A percentile compares a stretch with the other conserved stretches of the same genome.
phyloP scores from a whole-genome alignment of 1,284 basidiomycete genomes.

The Moesziomyces sp. region DNA sequence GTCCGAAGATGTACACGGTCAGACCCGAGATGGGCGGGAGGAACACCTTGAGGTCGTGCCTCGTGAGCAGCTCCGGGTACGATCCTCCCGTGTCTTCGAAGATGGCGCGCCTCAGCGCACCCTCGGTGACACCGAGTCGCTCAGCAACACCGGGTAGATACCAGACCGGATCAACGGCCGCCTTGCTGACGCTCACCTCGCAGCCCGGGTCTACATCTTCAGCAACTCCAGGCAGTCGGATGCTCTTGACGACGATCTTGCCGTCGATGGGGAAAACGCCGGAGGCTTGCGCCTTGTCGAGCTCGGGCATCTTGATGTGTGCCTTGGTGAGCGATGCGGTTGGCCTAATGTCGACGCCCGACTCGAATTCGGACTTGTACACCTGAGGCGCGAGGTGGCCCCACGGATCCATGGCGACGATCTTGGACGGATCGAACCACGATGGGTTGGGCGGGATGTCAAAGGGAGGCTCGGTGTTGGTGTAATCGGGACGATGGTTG shows the following conservation, averaged over 20 bases:
- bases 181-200: slow-evolving; percentile 85
- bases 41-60: slow-evolving; percentile 94
- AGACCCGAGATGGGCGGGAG: slow-evolving; percentile 91
- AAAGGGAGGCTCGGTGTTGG: slow-evolving; percentile 88
- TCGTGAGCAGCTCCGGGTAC: slow-evolving; percentile 94
- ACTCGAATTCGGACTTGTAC: slow-evolving; percentile 72
- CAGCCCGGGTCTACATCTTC: slow-evolving; percentile 76
- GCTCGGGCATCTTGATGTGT: slow-evolving; percentile 87
- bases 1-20: slow-evolving; percentile 89
- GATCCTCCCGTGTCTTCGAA: slow-evolving; percentile 94
- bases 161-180: slow-evolving; percentile 78
- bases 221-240: slow-evolving; percentile 48
- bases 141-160: slow-evolving; percentile 81
- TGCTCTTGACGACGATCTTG: slow-evolving; percentile 72
- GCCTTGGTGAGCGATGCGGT: slow-evolving; percentile 79
- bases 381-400: slow-evolving; percentile 87
- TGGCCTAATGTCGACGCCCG: slow-evolving; percentile 62
- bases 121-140: slow-evolving; percentile 74
- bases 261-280: slow-evolving; percentile 84
- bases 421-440: slow-evolving; percentile 84
- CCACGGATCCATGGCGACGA: slow-evolving; percentile 94
- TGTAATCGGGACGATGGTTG: slow-evolving; percentile 73
- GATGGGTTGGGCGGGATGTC: slow-evolving; percentile 81
- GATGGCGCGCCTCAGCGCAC: slow-evolving; percentile 82
- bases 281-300: slow-evolving; percentile 80